Evolutionary conservation across 495 filamentous ascomycete species (phyloP).

Genomic region (Lophium mytilinum): DNA sequence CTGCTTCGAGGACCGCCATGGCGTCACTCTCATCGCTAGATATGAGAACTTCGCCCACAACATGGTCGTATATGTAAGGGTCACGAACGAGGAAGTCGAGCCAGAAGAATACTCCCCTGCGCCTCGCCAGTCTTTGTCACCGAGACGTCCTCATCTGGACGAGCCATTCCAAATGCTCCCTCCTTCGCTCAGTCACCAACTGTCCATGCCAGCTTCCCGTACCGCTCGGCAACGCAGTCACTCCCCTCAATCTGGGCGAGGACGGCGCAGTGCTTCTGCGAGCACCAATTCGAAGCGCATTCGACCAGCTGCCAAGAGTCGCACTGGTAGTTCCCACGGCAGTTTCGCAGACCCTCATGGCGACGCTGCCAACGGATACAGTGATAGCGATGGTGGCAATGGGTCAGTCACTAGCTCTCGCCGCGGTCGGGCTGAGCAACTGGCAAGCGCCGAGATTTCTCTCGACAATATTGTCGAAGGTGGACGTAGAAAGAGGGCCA

Average conservation of each 20-base stretch:
- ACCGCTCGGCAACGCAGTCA: conserved; percentile 67
- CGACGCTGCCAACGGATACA: conserved; percentile 62
- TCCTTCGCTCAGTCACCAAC: conserved; percentile 45
- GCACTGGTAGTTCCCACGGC: conserved; percentile 58
- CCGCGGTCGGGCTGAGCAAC: conserved; percentile 64
- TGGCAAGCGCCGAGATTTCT: conserved; percentile 94
- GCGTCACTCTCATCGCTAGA: conserved; percentile 81
- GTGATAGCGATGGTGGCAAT: conserved; percentile 70
- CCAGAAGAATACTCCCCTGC: conserved; percentile 9
- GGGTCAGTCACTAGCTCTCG: conserved; percentile 62
- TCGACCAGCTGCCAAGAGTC: conserved; percentile 58
- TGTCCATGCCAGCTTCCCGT: conserved; percentile 58
- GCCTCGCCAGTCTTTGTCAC: conserved; percentile 26
- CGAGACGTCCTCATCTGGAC: conserved; percentile 30
- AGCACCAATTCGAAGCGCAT: conserved; percentile 52
- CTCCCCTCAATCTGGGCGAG: conserved; percentile 67
- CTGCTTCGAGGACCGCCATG: conserved; percentile 82
- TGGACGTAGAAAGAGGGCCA: conserved; percentile 86
- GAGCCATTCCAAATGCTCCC: conserved; percentile 36
- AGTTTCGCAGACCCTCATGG: conserved; percentile 50
- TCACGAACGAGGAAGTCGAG: conserved; percentile 50
- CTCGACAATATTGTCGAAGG: conserved; percentile 97
- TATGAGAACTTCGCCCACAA: conserved; percentile 90
- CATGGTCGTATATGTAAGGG: conserved; percentile 83
- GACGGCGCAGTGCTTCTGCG: conserved; percentile 70